Percentiles rank a stretch among this genome's conserved stretches.
phyloP scores from a whole-genome alignment of 2,329 filamentous ascomycete species.

The Calonectria multiphialidica region DNA sequence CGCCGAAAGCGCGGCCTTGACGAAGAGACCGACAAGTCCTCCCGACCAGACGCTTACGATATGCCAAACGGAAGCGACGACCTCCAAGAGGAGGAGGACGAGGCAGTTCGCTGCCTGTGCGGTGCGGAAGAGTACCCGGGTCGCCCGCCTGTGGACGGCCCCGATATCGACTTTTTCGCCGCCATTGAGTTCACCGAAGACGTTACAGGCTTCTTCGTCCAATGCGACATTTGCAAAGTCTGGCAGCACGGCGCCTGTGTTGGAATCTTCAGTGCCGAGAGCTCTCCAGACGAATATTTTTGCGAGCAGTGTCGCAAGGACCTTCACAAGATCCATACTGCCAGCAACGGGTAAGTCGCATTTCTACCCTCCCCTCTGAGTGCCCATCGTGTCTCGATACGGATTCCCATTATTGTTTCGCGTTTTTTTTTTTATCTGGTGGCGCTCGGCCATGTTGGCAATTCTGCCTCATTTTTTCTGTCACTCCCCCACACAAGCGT shows the following conservation, averaged over 20 bases:
- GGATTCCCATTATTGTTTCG: neutral
- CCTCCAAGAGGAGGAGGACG: slow-evolving; percentile 84
- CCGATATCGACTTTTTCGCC: slow-evolving; percentile 68
- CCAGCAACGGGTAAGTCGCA: slow-evolving; percentile 83
- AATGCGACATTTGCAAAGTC: slow-evolving; percentile 97
- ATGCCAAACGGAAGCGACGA: slow-evolving; percentile 76
- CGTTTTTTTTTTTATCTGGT: neutral
- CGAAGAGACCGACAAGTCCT: slow-evolving; percentile 66
- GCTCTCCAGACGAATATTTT: slow-evolving; percentile 96
- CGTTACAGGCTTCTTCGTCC: slow-evolving; percentile 93
- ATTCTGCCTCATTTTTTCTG: slow-evolving; percentile 6
- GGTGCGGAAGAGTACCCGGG: slow-evolving; percentile 96
- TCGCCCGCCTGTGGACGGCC: slow-evolving; percentile 73
- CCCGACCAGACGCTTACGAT: slow-evolving; percentile 57
- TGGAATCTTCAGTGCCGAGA: slow-evolving; percentile 93
- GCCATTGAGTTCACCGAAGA: slow-evolving; percentile 81
- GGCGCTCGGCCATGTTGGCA: neutral
- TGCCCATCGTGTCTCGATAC: neutral
- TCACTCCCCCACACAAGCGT: neutral
- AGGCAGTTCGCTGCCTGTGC: slow-evolving; percentile 95
- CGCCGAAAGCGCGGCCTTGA: slow-evolving; percentile 82
- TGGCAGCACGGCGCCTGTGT: slow-evolving; percentile 99
- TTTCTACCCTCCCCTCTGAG: neutral
- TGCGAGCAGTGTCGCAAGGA: slow-evolving; percentile 96
- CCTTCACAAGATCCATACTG: slow-evolving; percentile 85